These are phyloP conservation scores for Yarrowia osloensis DNA, from an alignment of 805 yeast genomes.

Conservation along the genomic window DNA sequence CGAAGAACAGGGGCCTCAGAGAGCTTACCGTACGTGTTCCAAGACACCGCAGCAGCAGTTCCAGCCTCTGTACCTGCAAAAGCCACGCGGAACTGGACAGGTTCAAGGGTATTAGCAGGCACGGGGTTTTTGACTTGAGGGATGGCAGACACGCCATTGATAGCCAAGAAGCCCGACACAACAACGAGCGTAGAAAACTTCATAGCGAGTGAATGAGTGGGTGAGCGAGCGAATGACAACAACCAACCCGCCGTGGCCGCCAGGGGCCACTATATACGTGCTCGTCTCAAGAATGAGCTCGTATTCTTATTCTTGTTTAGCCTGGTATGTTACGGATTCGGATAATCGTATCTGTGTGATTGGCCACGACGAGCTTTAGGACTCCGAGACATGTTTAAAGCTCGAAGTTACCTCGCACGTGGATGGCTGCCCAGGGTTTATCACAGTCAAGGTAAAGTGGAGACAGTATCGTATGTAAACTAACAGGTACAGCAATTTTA, in stretches of 20 bases:
- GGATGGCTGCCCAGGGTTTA: no score
- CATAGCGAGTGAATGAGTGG: neutral
- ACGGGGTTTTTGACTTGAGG: constrained; percentile 23
- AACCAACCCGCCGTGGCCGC: neutral
- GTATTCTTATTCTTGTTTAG: constrained; percentile 8
- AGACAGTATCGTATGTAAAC: no score
- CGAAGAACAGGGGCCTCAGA: constrained; percentile 35
- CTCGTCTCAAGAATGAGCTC: neutral
- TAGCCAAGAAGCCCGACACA: neutral
- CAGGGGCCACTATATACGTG: neutral
- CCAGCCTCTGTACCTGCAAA: constrained; percentile 1
- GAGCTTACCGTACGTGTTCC: constrained; percentile 38
- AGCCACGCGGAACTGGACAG: constrained; percentile 20
- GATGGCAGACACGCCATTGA: neutral
- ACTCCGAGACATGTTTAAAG: no score
- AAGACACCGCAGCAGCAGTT: constrained; percentile 26
- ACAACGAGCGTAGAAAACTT: neutral
- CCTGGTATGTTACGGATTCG: neutral
- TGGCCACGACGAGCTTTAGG: no score
- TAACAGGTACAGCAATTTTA: no score
- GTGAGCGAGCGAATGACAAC: no score
- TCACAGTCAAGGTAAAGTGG: no score
- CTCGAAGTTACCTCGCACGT: no score
- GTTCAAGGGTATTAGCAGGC: constrained; percentile 1
- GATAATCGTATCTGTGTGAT: neutral